Evolutionary conservation across 2,329 filamentous ascomycete species (phyloP).

Genomic region (Lanzia echinophila): DNA sequence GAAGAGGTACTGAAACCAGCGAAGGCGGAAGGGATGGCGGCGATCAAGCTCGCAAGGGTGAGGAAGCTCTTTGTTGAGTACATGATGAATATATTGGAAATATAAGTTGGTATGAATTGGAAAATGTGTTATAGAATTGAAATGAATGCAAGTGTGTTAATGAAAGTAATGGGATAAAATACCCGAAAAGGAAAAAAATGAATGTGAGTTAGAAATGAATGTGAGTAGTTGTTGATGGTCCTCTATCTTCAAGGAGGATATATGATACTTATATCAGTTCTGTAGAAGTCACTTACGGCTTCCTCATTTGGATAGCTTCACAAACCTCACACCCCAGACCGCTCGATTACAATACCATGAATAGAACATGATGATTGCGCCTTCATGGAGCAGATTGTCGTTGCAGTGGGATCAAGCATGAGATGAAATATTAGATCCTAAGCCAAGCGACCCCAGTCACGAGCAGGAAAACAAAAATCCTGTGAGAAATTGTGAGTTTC

Average conservation of each 20-base stretch:
- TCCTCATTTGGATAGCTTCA: background rate
- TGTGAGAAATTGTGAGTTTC: background rate
- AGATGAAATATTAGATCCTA: conserved; percentile 5
- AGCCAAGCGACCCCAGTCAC: background rate
- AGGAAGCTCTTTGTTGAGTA: conserved; percentile 8
- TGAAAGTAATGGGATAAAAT: conserved; percentile 9
- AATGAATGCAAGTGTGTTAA: conserved; percentile 8
- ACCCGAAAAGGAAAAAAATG: conserved; percentile 6
- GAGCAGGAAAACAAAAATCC: background rate
- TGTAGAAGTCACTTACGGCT: background rate
- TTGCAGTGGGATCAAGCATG: background rate
- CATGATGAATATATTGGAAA: too few species aligned
- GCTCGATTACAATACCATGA: background rate
- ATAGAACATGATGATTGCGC: conserved; percentile 3
- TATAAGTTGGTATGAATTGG: too few species aligned
- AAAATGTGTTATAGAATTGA: background rate
- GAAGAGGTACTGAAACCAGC: conserved; percentile 38
- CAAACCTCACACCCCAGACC: background rate
- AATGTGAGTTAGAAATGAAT: conserved; percentile 7
- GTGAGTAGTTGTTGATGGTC: conserved; percentile 8
- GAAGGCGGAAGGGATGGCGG: conserved; percentile 27
- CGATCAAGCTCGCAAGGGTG: conserved; percentile 5
- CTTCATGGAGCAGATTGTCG: background rate
- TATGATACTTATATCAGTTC: conserved; percentile 7
- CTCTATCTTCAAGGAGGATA: background rate